Conservation (phyloP, 2,329 filamentous ascomycete species). For the Aspergillus terreus region DNA sequence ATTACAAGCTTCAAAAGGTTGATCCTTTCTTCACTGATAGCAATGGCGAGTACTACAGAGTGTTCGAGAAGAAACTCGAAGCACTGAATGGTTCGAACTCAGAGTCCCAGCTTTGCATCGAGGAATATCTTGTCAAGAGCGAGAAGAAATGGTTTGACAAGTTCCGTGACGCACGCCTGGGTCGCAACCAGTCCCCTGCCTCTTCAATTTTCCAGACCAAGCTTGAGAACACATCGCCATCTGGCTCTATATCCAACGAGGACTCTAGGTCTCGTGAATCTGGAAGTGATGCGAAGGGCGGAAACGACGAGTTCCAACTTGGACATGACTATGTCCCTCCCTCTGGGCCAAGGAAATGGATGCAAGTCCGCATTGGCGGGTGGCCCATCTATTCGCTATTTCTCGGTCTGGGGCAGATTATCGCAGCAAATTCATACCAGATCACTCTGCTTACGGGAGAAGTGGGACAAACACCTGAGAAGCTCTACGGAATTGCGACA, state of each 20-base stretch:
- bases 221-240: conserved; percentile 31
- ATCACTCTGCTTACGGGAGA: conserved; percentile 64
- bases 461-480: conserved; percentile 55
- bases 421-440: conserved; percentile 65
- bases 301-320: conserved; percentile 55
- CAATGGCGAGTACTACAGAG: conserved; percentile 58
- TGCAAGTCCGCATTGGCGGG: conserved; percentile 57
- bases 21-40: conserved; percentile 66
- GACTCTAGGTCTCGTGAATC: conserved; percentile 31
- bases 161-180: conserved; percentile 57
- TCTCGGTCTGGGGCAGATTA: conserved; percentile 60
- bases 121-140: conserved; percentile 60
- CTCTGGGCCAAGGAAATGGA: conserved; percentile 52
- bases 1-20: conserved; percentile 62
- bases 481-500: conserved; percentile 58
- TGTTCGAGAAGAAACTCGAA: conserved; percentile 57
- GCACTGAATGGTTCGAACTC: conserved; percentile 56
- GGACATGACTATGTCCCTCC: conserved; percentile 55
- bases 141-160: conserved; percentile 65
- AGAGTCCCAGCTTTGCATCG: conserved; percentile 58
- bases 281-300: conserved; percentile 33
- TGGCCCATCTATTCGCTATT: conserved; percentile 63
- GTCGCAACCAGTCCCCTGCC: conserved; percentile 43
- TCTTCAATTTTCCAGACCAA: conserved; percentile 31
- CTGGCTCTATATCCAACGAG: conserved; percentile 41